Conservation (phyloP, 345 rosid species). For the Eucalyptus microcorys region DNA sequence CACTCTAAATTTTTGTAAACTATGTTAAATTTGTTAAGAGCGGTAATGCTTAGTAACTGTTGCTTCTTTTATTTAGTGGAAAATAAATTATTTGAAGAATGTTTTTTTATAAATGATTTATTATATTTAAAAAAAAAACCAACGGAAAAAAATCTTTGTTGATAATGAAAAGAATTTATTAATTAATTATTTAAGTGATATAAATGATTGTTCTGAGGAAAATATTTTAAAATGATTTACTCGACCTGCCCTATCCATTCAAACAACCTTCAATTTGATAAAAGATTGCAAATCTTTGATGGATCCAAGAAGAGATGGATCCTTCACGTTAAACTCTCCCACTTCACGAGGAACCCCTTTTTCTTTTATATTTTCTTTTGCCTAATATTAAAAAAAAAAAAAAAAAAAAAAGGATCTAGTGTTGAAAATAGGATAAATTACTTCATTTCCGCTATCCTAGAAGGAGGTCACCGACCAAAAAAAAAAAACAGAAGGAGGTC, state of each 20-base stretch:
- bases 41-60: neutral
- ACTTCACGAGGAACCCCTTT: neutral
- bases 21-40: too few species aligned
- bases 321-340: neutral
- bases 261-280: neutral
- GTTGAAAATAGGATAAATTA: neutral
- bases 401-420: neutral
- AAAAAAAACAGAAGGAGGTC: neutral
- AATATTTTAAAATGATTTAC: too few species aligned
- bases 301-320: neutral
- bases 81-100: neutral
- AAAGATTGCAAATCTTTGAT: neutral
- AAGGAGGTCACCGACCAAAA: neutral
- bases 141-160: too few species aligned
- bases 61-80: neutral
- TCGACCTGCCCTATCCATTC: neutral
- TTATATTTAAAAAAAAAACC: too few species aligned
- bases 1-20: too few species aligned
- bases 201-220: too few species aligned
- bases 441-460: neutral
- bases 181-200: too few species aligned
- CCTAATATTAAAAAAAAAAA: neutral
- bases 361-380: neutral
- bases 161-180: neutral
- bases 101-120: fast-evolving